Evolutionary conservation across 1,284 basidiomycete species (phyloP).

Genomic region (Ustilago crameri): DNA sequence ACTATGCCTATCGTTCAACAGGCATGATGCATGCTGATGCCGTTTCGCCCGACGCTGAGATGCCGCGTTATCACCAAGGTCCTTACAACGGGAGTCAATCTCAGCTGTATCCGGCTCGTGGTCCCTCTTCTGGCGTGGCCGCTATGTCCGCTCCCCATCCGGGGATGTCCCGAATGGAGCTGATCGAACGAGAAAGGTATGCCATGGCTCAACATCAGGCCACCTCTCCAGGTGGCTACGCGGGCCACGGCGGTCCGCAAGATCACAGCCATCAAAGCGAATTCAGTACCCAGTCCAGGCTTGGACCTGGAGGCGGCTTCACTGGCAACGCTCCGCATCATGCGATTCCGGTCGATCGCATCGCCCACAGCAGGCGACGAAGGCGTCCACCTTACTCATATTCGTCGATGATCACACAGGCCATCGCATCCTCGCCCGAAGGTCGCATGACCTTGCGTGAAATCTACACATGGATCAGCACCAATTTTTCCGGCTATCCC

Average conservation of each 20-base stretch:
- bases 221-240: constrained; percentile 1
- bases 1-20: constrained; percentile 11
- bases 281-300: constrained; percentile 18
- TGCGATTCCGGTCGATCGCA: constrained; percentile 42
- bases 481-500: constrained; percentile 53
- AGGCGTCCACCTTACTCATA: constrained; percentile 59
- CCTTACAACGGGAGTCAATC: constrained; percentile 4
- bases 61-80: constrained; percentile 10
- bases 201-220: constrained; percentile 26
- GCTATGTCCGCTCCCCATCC: constrained; percentile 6
- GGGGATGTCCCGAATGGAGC: constrained; percentile 17
- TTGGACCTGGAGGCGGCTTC: constrained; percentile 10
- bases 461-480: constrained; percentile 64
- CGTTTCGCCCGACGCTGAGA: constrained; percentile 17
- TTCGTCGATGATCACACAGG: constrained; percentile 62
- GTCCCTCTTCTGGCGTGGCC: neutral
- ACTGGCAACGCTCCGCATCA: constrained; percentile 19
- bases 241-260: constrained; percentile 8
- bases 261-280: constrained; percentile 35
- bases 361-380: constrained; percentile 53
- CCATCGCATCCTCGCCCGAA: constrained; percentile 57
- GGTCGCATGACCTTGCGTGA: constrained; percentile 60
- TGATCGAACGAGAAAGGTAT: constrained; percentile 31
- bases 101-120: constrained; percentile 11
- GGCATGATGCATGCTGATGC: constrained; percentile 15